Conservation (phyloP, 2,329 filamentous ascomycete genomes). For the Colletotrichum sp. region DNA sequence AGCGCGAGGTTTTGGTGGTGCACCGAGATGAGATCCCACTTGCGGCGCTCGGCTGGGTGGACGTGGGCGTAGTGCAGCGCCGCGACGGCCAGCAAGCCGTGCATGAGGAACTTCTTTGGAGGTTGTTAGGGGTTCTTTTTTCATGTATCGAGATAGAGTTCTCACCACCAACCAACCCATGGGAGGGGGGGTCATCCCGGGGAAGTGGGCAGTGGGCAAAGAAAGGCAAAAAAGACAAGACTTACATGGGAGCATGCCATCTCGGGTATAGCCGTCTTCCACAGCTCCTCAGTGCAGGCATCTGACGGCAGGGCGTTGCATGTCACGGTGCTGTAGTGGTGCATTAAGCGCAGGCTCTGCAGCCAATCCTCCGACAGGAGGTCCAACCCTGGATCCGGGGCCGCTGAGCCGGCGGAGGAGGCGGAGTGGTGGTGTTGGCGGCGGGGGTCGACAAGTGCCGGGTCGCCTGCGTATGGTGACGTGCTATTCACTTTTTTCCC, state of each 20-base stretch:
- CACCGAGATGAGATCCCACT: conserved; percentile 31
- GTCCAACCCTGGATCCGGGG: conserved; percentile 19
- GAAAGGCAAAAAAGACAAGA: not conserved
- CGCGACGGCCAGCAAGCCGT: conserved; percentile 35
- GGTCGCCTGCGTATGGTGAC: not conserved
- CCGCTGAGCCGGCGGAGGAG: not conserved
- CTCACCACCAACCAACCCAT: conserved; percentile 7
- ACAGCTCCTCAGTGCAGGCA: conserved; percentile 14
- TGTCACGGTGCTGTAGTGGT: conserved; percentile 36
- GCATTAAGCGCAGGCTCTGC: conserved; percentile 39
- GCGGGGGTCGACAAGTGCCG: not conserved
- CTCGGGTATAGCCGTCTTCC: conserved; percentile 16
- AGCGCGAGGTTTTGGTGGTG: conserved; percentile 37
- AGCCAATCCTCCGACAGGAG: conserved; percentile 31
- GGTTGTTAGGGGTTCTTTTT: not conserved
- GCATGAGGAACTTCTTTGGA: conserved; percentile 31
- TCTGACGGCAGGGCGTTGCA: conserved; percentile 31
- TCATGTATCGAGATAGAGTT: not conserved
- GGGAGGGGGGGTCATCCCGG: not conserved
- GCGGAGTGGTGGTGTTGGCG: not conserved
- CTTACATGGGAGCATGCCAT: conserved; percentile 17
- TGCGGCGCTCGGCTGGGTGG: conserved; percentile 24
- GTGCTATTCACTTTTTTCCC: not conserved
- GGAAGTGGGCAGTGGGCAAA: not conserved
- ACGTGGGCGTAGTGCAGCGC: conserved; percentile 33